These are phyloP conservation scores for Colletotrichum sidae DNA, from an alignment of 2,329 filamentous ascomycete genomes.

Conservation along the genomic window DNA sequence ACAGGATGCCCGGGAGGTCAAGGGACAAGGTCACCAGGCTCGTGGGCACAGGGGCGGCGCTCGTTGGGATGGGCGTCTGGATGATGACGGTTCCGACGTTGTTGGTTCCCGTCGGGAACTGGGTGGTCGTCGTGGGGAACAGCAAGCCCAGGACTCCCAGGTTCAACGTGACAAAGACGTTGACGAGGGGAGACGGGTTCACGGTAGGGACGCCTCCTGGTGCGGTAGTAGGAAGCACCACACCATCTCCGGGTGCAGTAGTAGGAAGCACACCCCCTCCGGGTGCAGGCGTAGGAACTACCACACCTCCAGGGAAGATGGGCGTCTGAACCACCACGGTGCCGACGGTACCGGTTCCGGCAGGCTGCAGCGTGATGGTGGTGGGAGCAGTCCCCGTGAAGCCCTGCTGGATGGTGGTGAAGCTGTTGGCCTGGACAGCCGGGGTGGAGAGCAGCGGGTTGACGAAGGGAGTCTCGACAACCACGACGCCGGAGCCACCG, in stretches of 20 bases:
- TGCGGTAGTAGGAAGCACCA: no score
- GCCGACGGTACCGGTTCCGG: constrained; percentile 13
- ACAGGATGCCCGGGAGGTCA: neutral
- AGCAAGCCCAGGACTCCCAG: neutral
- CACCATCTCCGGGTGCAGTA: no score
- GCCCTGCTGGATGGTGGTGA: constrained; percentile 24
- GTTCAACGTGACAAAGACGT: neutral
- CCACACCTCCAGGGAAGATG: constrained; percentile 9
- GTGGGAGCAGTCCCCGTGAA: constrained; percentile 22
- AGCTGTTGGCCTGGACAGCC: constrained; percentile 3
- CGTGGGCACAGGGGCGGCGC: neutral
- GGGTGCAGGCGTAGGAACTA: no score
- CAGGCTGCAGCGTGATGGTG: constrained; percentile 21
- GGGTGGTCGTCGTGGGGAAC: neutral
- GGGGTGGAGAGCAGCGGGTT: neutral
- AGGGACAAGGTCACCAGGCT: neutral
- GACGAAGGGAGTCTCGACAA: constrained; percentile 28
- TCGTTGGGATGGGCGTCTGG: neutral
- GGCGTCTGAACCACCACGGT: constrained; percentile 34
- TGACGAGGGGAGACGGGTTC: neutral
- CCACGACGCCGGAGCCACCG: constrained; percentile 30
- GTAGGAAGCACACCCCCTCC: no score
- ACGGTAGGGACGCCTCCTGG: neutral
- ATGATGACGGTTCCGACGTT: constrained; percentile 19
- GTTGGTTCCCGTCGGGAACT: neutral